Base-by-base conservation (phyloP, 495 filamentous ascomycete species). In the Glarea lozoyensis region DNA sequence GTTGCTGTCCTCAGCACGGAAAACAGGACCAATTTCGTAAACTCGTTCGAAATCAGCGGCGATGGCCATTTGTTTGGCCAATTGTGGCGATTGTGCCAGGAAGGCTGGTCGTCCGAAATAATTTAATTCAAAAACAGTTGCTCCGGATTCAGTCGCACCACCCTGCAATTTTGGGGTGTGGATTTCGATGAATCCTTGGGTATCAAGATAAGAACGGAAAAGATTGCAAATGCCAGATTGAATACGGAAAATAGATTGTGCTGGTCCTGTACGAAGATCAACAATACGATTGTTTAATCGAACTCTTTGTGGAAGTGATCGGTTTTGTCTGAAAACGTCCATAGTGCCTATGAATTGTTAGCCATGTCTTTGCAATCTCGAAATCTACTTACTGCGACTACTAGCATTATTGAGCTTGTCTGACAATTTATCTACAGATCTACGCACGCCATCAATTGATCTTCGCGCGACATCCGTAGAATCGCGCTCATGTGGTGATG, bases 1-100 rank as follows among this genome's bases (percentile, higher is more conserved):
- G 58, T 97, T 94, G 60, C 86, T 93, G 62, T 97, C 88, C 65
- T 97, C 90, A 2, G 90, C 90, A 57, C 90, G 78, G 78, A 96
- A 97, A n/a, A 97, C 90, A 4, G 90, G 82, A 4, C 87, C 90
- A 51, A 94, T 81, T 58, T 94, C 90, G 56, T 87, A 95, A 6
- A 97, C 90, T 31, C 76, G 81, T 42, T 84, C 78, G 68, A 95
- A 86, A 54, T 95, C 90, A 54, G 88, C 82, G 13, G 88, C 88
- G 41, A 97, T 88, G 57, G 81, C 76, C 83, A 95, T 86, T 60
- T 97, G 90, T 69, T 97, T 97, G 59, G 86, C 84, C 19, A 97
- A 64, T 62, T 97, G 90, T 4, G 90, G 90, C 46, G 84, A 90
- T 65, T 97, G 90, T 1, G 90, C 92, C 9, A 97, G 67, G 65